Base-by-base conservation (phyloP, 805 yeast species). In the Zygoascus bituminiphila region DNA sequence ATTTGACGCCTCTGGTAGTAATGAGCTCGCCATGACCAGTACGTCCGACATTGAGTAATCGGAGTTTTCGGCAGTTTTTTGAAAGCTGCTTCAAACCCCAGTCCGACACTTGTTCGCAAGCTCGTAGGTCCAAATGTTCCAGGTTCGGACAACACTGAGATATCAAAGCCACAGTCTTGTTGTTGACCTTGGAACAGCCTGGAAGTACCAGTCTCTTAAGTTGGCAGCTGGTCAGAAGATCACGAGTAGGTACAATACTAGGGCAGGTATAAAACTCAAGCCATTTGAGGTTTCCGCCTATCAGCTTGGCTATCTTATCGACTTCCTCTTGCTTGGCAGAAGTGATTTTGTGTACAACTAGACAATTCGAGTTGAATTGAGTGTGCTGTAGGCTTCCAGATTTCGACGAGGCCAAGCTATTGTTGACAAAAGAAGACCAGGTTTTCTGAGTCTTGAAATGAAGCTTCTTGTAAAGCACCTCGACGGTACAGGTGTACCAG, bases 211-310 rank as follows among this genome's bases (percentile, higher is more conserved):
- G 58, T 39, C 62, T 67, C 37, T 67, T 65, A 43, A 82, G 60
- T 14, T 59, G 57, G 5, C 69, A 57, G 4, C 74, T 72, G 1
- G 68, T 53, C 41, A 81, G 67, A 60, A 82, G 69, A 2, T 62
- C 51, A 6, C 66, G 53, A 0, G 79, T 67, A 3, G 95, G 95
- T 6, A 74, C 58, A 25, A 85, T 60, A 41, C 72, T 73, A 5
- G 96, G 91, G 60, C 96, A 88, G 59, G 89, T 83, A 65, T 84
- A 87, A 57, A 88, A 72, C 62, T 88, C 95, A 25, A 88, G 68
- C 84, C 84, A 79, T 54, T 73, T 71, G 40, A 88, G 62, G 39
- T 72, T 67, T 2, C 74, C 69, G 35, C 80, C 78, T 25, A 75
- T 62, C 4, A 73, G 53, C 4, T 56, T 47, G 1, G 76, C 65